Percentiles rank a stretch among this genome's conserved stretches.
These are phyloP conservation scores for Solanum clarkiae DNA, from an alignment of 257 asterid genomes.

Conservation along the genomic window DNA sequence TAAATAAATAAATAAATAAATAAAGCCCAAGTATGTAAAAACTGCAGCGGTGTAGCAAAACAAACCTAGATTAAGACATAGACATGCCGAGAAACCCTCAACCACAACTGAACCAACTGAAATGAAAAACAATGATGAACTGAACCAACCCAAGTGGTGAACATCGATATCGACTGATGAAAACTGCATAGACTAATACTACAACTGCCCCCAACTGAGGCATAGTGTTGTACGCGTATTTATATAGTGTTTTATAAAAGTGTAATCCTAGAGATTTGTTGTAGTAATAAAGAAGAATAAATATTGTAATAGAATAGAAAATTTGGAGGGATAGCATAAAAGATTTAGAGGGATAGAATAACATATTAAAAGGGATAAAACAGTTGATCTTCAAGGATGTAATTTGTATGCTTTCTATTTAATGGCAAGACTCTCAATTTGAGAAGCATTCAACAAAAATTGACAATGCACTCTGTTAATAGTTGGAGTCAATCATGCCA, in stretches of 20 bases:
- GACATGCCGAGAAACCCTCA: too few species aligned
- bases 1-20: too few species aligned
- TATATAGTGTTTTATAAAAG: background rate
- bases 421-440: background rate
- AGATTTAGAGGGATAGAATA: background rate
- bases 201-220: too few species aligned
- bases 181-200: too few species aligned
- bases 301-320: background rate
- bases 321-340: background rate
- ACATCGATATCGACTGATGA: too few species aligned
- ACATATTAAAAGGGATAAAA: background rate
- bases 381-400: background rate
- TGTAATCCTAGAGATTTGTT: background rate
- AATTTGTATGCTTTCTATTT: background rate
- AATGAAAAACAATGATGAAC: too few species aligned
- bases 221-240: too few species aligned
- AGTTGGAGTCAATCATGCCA: background rate
- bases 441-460: background rate
- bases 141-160: too few species aligned
- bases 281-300: background rate
- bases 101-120: too few species aligned
- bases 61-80: too few species aligned
- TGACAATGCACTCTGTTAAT: background rate
- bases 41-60: too few species aligned
- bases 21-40: too few species aligned